Evolutionary conservation across 495 filamentous ascomycete species (phyloP).

Genomic region (Oidiodendron maius): DNA sequence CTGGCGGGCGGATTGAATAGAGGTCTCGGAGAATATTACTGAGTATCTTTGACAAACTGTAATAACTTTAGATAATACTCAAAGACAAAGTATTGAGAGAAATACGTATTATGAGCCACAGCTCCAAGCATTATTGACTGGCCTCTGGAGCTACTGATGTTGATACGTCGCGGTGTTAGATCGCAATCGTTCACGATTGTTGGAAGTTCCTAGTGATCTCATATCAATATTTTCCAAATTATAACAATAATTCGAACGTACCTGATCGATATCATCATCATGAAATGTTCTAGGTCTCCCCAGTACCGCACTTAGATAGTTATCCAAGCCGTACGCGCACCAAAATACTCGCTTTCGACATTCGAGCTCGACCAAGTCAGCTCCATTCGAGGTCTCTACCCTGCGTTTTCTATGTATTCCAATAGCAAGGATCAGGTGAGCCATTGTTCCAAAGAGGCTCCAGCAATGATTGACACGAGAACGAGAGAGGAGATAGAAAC

Average conservation of each 20-base stretch:
- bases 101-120: slow-evolving; percentile 31
- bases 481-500: slow-evolving; percentile 33
- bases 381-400: slow-evolving; percentile 22
- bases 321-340: slow-evolving; percentile 51
- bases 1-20: slow-evolving; percentile 40
- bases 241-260: slow-evolving; percentile 32
- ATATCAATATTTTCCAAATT: slow-evolving; percentile 30
- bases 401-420: slow-evolving; percentile 27
- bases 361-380: slow-evolving; percentile 25
- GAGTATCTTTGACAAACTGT: slow-evolving; percentile 32
- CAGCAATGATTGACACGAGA: slow-evolving; percentile 36
- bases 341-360: slow-evolving; percentile 50
- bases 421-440: slow-evolving; percentile 26
- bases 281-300: slow-evolving; percentile 46
- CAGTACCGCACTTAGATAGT: slow-evolving; percentile 49
- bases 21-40: slow-evolving; percentile 40
- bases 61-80: background rate
- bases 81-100: background rate
- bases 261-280: slow-evolving; percentile 49
- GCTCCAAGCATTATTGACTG: slow-evolving; percentile 38
- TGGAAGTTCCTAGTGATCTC: slow-evolving; percentile 30
- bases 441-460: slow-evolving; percentile 34
- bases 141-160: slow-evolving; percentile 14
- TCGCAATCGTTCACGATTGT: slow-evolving; percentile 30
- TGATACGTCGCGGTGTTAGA: slow-evolving; percentile 22